Evolutionary conservation across 2,329 filamentous ascomycete genomes (phyloP), one percentile per base, ranked within the genome.

Genomic region (Beauveria asiatica): DNA sequence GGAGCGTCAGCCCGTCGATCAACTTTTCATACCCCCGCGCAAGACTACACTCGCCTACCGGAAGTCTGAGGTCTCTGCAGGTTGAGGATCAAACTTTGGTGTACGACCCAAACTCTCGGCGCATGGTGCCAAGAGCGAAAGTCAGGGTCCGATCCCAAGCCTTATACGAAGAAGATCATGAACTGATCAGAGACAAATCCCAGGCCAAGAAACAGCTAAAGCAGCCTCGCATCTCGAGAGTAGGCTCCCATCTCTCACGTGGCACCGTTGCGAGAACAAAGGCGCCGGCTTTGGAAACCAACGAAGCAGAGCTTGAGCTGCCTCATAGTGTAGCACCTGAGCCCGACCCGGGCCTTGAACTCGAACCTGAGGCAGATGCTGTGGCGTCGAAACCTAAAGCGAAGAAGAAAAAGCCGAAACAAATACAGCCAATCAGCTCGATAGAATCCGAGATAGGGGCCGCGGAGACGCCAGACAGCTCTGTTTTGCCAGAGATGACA

Each of bases 81-180:
- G 56, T 16, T 61, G 64, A 39, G 59, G 73, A 78, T 46, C 67
- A 78, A 64, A 70, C 74, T 37, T 65, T 88, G 69, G 80, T 88
- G 51, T 85, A 85, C 66, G 84, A 87, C 64, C 77, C 83, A n/a
- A 86, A 87, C 65, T 85, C 85, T 17, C 78, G 84, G 64, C 80
- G 84, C 62, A 84, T 86, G 77, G 76, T 87, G 3, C 77, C 80
- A 3, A 78, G 64, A 57, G 70, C 68, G 6, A 74, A 80, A 27
- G 64, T 81, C 19, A 50, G 75, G 64, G 77, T 70, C 54, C 72
- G 72, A 49, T 77, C 81, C 55, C 74, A 78, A 58, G 71, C 67
- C 37, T 66, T 77, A 4, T 68, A 72, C 25, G 72, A 78, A 19
- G 64, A 54, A 39, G 44, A 59, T 13, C 21, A 57, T 25, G 45